Base-by-base conservation (phyloP, 345 rosid species). In the thale cress (Arabidopsis thaliana) region DNA sequence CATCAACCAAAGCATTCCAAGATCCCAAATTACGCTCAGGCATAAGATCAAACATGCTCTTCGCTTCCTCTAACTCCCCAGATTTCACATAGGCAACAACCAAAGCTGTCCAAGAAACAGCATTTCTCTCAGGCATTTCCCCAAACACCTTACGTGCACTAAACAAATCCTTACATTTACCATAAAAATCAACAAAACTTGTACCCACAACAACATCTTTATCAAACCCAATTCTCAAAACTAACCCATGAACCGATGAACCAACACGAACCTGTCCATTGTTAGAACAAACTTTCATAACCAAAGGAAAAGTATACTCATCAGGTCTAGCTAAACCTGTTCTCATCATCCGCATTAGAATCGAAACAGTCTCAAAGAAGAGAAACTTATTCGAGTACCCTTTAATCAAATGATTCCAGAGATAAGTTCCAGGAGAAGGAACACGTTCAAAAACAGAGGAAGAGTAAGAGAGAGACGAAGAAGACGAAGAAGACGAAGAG, bases 31-130 rank as follows among this genome's bases (percentile, higher is more conserved):
- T 87, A 44, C 85, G 86, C 59, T 79, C 80, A 14, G 90, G 96
- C 91, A 90, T 88, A 60, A 62, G 34, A 48, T 71, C 73, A 78
- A 93, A 86, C 71, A 82, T 6, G 61, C 40, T 78, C 81, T 67
- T 85, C 0, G 89, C 96, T 75, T 78, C 79, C 59, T 7, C 76
- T 40, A 88, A 46, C 80, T 85, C 86, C 22, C 85, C 90, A 52
- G 81, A 81, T 70, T 44, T 78, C 30, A 81, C 46, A 74, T 84
- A 86, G 33, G 91, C 91, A 30, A 71, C 80, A 62, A 90, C 66
- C 90, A 93, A 72, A 1, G 95, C 94, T 0, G 89, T 93, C 98
- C 98, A 93, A 5, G 93, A 80, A 74, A 88, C 91, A 12, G 81
- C 90, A 57, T 78, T 87, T 45, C 84, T 84, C 2, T 74, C 82